phyloP scores from a whole-genome alignment of 1,284 basidiomycete species.

The Pascua guehoae region DNA sequence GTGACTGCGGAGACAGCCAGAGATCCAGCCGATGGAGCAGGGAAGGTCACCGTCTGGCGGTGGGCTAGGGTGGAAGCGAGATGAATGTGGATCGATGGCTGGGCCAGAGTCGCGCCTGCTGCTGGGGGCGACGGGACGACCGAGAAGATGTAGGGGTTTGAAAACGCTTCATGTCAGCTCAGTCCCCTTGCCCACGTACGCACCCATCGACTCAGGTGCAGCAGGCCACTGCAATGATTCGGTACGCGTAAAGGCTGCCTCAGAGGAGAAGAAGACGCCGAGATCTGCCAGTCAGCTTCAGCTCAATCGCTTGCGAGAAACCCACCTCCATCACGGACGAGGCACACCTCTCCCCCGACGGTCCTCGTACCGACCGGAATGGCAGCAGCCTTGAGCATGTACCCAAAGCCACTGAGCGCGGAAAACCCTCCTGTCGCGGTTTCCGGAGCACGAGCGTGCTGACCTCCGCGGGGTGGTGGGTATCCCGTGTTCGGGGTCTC shows the following conservation, averaged over 20 bases:
- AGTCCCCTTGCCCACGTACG: slow-evolving; percentile 15
- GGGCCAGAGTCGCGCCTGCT: slow-evolving; percentile 37
- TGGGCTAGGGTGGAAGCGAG: slow-evolving; percentile 67
- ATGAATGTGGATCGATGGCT: slow-evolving; percentile 69
- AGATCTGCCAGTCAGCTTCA: slow-evolving; percentile 54
- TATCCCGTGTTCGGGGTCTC: slow-evolving; percentile 56
- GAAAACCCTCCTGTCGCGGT: too few species aligned
- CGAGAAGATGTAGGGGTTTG: slow-evolving; percentile 81
- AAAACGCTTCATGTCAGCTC: slow-evolving; percentile 56
- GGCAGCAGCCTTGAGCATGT: slow-evolving; percentile 71
- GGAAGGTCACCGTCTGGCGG: slow-evolving; percentile 65
- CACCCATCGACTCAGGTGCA: slow-evolving; percentile 75
- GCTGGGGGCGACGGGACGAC: slow-evolving; percentile 57
- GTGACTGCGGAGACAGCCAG: slow-evolving; percentile 15
- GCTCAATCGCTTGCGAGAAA: slow-evolving; percentile 11
- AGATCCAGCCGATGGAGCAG: slow-evolving; percentile 42
- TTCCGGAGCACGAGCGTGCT: too few species aligned
- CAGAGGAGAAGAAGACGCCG: slow-evolving; percentile 66
- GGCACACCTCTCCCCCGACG: slow-evolving; percentile 64
- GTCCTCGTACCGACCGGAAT: slow-evolving; percentile 60
- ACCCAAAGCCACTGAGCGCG: slow-evolving; percentile 72
- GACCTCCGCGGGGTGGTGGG: slow-evolving; percentile 1
- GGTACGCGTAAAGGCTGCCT: slow-evolving; percentile 63
- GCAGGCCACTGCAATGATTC: slow-evolving; percentile 70
- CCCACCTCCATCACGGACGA: slow-evolving; percentile 73